Evolutionary conservation across 164 flowering plant genomes (phyloP), one percentile per base, ranked within the genome.

Genomic region (Akebia trifoliata): DNA sequence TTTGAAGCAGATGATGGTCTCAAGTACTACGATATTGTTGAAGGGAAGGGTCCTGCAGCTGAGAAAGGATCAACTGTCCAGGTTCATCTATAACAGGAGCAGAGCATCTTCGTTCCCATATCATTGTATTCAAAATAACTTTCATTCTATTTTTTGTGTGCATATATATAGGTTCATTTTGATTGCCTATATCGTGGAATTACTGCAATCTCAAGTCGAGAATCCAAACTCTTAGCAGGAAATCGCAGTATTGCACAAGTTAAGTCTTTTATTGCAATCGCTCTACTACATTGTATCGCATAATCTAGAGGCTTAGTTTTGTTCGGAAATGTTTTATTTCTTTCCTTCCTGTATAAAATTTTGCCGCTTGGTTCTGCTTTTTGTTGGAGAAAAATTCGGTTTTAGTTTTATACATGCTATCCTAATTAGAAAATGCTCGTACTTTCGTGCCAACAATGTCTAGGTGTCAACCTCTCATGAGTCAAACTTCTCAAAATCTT

Each of bases 161-260:
- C n/a, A n/a, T n/a, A n/a, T 39, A 43, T 56, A 12, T 72, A 92
- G 94, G 98, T 92, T 54, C 97, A 93, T 61, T 93, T 90, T 74
- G 96, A 93, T 57, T 93, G 97, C 66, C 1, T 84, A 3, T 93
- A 87, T 68, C 81, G 81, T n/a, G 78, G 80, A n/a, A 77, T 93
- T 57, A 84, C 96, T 4, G 97, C 92, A 9, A 71, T 93, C 25
- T 90, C 99, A 25, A 93, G 87, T 66, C 77, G 96, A 64, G 97
- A 90, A 72, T 90, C 99, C 28, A 87, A 87, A 71, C 78, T 90
- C 42, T 66, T 90, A 56, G 97, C 97, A 39, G 97, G 99, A 56
- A 93, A 93, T 69, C 91, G 97, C 38, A 79, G 51, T 40, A 93
- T 93, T 59, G 77, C 96, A 7, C 96, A 90, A 92, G 98, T 89